Evolutionary conservation across 345 rosid species (phyloP), one percentile per base, ranked within the genome.

Genomic region (Acer campestre): DNA sequence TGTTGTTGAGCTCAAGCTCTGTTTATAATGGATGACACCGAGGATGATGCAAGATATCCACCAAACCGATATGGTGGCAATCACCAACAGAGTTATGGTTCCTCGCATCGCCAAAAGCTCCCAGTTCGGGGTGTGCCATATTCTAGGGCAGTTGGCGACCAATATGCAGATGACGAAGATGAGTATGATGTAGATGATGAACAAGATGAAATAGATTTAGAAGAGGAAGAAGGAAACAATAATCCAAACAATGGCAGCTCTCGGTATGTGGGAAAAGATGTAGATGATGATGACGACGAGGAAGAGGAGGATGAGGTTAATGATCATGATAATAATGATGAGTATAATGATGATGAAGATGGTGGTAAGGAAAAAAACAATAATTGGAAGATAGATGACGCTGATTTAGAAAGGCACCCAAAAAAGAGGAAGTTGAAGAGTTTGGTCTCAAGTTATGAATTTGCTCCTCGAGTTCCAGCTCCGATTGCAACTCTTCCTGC

Each of bases 351-450:
- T 0, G 89, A 77, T 22, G 89, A 80, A 8, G 82, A 75, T 6
- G 79, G 78, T 7, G 82, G 83, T 23, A 68, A 73, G 66, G 85
- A 23, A 42, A 83, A 84, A 65, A 80, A 79, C 68, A 70, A 74
- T 56, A 31, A 70, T 71, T 67, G 77, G 71, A 81, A 63, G 61
- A 67, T 16, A 1, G 82, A 83, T 3, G 93, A 84, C 46, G 86
- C 13, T 40, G 82, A 86, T 38, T 7, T 70, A 13, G 91, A 82
- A 75, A 86, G 89, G 87, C 93, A 86, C 75, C 92, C 86, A 0
- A 94, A 93, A 82, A 93, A 89, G 81, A 89, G 82, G 77, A 97
- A 94, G 85, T 74, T 90, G 68, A 93, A 85, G 88, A 90, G 93
- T 82, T 80, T 90, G 75, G 86, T 80, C 38, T 88, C 90, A 10